Evolutionary conservation across 2,329 filamentous ascomycete genomes (phyloP), one percentile per base, ranked within the genome.

Genomic region (Trichophyton benhamiae): DNA sequence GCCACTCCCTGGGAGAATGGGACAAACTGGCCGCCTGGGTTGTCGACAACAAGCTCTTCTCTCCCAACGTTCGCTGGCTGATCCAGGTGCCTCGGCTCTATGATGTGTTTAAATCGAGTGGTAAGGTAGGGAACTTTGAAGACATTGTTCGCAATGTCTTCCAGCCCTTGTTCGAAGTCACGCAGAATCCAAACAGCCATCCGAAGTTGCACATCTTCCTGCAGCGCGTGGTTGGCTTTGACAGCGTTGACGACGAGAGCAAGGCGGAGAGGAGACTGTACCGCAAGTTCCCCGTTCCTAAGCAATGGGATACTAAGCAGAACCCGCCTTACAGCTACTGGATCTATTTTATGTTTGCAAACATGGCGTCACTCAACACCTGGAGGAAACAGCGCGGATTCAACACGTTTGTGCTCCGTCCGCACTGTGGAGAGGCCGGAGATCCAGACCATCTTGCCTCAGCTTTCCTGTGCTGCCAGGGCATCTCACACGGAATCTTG

Each of bases 261-360:
- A 99, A 99, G 76, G 82, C 91, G 1, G 94, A 99, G 75, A 86
- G 92, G 30, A 87, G 94, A 20, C 82, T 97, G n/a, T 96, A 91
- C 77, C 88, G 87, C 70, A 99, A 99, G 72, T 99, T 95, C 67
- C 94, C 94, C 0, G 86, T 94, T 22, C 92, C 94, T 3, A 88
- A 85, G 64, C 85, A 85, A 60, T 99, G 94, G 94, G 83, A 86
- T 65, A 91, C 90, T 0, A 91, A 88, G 68, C 91, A 97, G 74
- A 99, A 99, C 70, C 94, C 94, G 13, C 94, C 94, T 0, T 99
- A 99, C 77, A 96, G 88, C 72, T 99, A 99, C 76, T 99, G 94
- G 94, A 88, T 97, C 71, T 99, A 99, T 76, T 95, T 96, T 71
- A 81, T 97, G 60, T 97, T 94, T 70, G 86, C 94, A 65, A 99